Evolutionary conservation across 768 basidiomycete species (phyloP).

Genomic region (Hortiboletus flavorubellus): DNA sequence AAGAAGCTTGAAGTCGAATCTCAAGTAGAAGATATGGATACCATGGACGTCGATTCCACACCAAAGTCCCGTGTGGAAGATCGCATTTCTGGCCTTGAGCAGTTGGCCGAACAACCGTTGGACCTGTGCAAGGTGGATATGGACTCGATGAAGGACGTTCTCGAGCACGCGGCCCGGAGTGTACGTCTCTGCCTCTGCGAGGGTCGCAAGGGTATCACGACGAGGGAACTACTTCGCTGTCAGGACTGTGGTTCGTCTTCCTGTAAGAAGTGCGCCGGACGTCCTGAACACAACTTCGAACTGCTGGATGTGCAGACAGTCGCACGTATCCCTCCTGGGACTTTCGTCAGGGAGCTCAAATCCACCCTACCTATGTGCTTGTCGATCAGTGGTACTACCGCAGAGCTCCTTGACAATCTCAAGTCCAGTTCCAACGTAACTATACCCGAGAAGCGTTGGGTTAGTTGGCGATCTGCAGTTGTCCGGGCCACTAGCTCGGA

Average conservation of each 20-base stretch:
- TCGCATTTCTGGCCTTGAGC: conserved; percentile 69
- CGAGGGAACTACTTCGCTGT: conserved; percentile 63
- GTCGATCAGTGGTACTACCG: conserved; percentile 48
- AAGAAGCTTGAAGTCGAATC: conserved; percentile 42
- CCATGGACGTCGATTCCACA: conserved; percentile 49
- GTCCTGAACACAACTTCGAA: conserved; percentile 80
- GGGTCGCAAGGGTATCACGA: conserved; percentile 76
- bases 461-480: conserved; percentile 65
- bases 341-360: conserved; percentile 77
- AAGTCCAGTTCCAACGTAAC: conserved; percentile 36
- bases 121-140: conserved; percentile 59
- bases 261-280: conserved; percentile 84
- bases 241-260: conserved; percentile 73
- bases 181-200: conserved; percentile 88
- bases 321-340: conserved; percentile 65
- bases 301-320: conserved; percentile 49
- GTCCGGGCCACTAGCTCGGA: conserved; percentile 55
- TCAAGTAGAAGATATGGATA: conserved; percentile 32
- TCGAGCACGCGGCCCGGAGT: conserved; percentile 63
- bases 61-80: conserved; percentile 36
- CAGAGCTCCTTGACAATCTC: conserved; percentile 50
- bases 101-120: conserved; percentile 58
- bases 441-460: conserved; percentile 61
- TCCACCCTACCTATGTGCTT: conserved; percentile 86
- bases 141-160: conserved; percentile 49